These are phyloP conservation scores for Hygrophila difformis DNA, from an alignment of 257 asterid genomes.

Conservation along the genomic window DNA sequence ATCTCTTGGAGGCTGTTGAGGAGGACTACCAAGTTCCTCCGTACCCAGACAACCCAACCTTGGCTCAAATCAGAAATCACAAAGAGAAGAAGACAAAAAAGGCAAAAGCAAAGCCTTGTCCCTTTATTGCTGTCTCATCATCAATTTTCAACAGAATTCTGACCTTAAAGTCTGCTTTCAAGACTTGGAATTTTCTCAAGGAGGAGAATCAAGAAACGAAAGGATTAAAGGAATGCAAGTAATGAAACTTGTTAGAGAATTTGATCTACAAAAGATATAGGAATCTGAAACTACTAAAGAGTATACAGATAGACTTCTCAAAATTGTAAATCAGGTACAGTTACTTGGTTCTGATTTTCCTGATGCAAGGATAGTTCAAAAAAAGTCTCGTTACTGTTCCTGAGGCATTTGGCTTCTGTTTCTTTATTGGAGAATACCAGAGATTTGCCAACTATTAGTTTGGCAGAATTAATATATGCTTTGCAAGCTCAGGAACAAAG, in stretches of 20 bases:
- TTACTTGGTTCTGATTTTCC: neutral
- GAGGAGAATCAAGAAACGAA: neutral
- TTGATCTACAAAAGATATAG: conserved; percentile 5
- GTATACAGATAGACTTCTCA: neutral
- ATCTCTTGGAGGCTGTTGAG: neutral
- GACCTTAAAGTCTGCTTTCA: neutral
- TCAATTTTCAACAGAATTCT: neutral
- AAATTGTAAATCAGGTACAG: neutral
- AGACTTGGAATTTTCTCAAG: neutral
- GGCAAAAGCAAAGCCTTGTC: neutral
- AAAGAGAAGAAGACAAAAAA: neutral
- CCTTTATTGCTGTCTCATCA: neutral
- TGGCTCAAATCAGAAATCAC: neutral
- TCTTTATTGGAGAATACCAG: neutral
- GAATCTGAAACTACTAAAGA: conserved; percentile 7
- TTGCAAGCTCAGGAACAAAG: neutral
- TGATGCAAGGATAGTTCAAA: neutral
- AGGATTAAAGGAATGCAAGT: conserved; percentile 5
- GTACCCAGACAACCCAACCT: neutral
- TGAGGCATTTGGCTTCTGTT: neutral
- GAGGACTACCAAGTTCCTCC: neutral
- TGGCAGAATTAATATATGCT: neutral
- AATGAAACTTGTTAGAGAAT: neutral
- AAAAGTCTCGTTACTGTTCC: neutral
- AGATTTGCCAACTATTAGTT: neutral